Evolutionary conservation across 176 grass and related monocot genomes (phyloP).

Genomic region (Melocanna baccifera): DNA sequence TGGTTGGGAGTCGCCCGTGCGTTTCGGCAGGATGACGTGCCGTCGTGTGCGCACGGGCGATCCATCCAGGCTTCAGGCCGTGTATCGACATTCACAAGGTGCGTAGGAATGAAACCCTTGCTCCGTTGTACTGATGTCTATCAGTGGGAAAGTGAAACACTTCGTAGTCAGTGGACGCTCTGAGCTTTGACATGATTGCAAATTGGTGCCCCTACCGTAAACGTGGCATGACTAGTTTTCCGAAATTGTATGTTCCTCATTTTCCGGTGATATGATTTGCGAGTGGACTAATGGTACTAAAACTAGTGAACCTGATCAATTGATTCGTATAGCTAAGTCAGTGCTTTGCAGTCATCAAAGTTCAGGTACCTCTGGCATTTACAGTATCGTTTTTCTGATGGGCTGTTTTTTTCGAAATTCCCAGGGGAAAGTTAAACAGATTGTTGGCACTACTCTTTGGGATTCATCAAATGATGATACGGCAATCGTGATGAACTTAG

Average conservation of each 20-base stretch:
- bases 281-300: neutral
- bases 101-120: neutral
- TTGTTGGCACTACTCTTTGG: conserved; percentile 85
- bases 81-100: conserved; percentile 99
- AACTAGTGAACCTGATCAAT: neutral
- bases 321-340: neutral
- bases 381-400: conserved; percentile 3
- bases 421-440: conserved; percentile 95
- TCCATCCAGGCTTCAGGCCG: conserved; percentile 45
- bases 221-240: neutral
- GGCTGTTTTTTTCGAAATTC: neutral
- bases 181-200: conserved; percentile 20
- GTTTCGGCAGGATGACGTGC: conserved; percentile 27
- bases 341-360: neutral
- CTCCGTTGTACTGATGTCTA: neutral
- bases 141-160: neutral
- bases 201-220: neutral
- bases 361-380: neutral
- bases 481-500: conserved; percentile 75
- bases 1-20: neutral
- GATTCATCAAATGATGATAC: conserved; percentile 46
- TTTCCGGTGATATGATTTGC: neutral
- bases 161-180: neutral
- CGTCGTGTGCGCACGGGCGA: conserved; percentile 21
- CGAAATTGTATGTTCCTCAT: neutral